These are phyloP conservation scores for Agastache rugosa DNA, from an alignment of 257 asterid genomes.

Conservation along the genomic window DNA sequence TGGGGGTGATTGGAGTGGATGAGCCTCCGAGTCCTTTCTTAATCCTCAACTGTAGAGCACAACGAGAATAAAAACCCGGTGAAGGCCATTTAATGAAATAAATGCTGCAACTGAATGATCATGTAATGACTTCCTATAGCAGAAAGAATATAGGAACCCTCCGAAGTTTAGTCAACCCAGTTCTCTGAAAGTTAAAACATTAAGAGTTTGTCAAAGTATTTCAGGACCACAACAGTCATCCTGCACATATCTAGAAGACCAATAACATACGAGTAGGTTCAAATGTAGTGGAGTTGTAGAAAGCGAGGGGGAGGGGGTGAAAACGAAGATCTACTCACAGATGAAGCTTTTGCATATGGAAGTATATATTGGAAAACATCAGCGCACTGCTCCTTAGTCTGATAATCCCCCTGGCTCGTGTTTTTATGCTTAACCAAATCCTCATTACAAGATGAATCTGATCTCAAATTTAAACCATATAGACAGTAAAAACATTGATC, in stretches of 20 bases:
- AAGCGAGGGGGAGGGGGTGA: constrained; percentile 26
- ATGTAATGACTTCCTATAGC: background rate
- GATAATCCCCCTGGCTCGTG: constrained; percentile 96
- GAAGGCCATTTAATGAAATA: background rate
- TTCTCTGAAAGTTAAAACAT: constrained; percentile 57
- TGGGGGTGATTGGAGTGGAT: constrained; percentile 48
- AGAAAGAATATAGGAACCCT: constrained; percentile 42
- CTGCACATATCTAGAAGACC: constrained; percentile 27
- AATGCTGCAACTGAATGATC: background rate
- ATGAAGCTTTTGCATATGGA: constrained; percentile 94
- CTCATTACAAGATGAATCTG: constrained; percentile 90
- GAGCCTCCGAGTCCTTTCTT: constrained; percentile 70
- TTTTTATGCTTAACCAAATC: constrained; percentile 87
- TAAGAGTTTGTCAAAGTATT: constrained; percentile 36
- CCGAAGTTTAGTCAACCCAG: constrained; percentile 87
- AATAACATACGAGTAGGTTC: constrained; percentile 20
- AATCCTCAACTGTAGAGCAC: constrained; percentile 65
- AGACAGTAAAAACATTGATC: constrained; percentile 96
- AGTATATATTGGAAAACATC: constrained; percentile 93
- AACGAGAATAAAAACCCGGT: background rate
- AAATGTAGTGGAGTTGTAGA: constrained; percentile 13
- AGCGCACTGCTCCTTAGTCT: constrained; percentile 98
- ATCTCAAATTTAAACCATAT: constrained; percentile 89
- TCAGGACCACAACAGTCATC: constrained; percentile 23
- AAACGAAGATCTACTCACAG: constrained; percentile 61